phyloP scores from a whole-genome alignment of 1,139 yeast genomes.

The Suhomyces yuchorum region DNA sequence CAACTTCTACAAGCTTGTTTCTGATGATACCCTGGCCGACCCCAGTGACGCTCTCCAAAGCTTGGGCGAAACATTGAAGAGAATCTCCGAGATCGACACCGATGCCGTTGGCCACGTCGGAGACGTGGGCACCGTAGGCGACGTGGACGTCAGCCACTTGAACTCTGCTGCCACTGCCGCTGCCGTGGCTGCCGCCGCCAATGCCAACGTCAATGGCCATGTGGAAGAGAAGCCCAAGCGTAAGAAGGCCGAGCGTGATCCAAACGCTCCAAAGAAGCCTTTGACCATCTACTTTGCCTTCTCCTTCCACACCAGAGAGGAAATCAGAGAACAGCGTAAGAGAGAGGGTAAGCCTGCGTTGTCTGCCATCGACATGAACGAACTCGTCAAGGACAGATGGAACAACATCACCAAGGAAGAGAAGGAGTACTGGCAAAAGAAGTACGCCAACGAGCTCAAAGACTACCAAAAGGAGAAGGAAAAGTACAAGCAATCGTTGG shows the following conservation, averaged over 20 bases:
- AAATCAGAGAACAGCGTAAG: conserved; percentile 65
- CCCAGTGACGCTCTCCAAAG: conserved; percentile 32
- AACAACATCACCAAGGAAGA: conserved; percentile 64
- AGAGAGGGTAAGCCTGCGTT: conserved; percentile 61
- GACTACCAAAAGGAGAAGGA: conserved; percentile 66
- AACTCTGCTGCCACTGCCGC: conserved; percentile 18
- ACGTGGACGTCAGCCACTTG: conserved; percentile 19
- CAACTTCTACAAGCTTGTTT: conserved; percentile 64
- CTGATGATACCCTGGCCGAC: conserved; percentile 32
- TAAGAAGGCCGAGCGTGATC: conserved; percentile 54
- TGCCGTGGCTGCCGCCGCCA: conserved; percentile 16
- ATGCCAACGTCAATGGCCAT: conserved; percentile 15
- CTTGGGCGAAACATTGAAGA: conserved; percentile 27
- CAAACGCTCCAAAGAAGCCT: conserved; percentile 66
- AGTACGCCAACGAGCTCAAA: conserved; percentile 65
- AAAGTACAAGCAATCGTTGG: conserved; percentile 59
- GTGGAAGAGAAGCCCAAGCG: conserved; percentile 40
- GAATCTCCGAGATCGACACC: conserved; percentile 18
- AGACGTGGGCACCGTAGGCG: conserved; percentile 18
- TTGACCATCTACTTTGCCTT: conserved; percentile 82
- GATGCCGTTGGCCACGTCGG: conserved; percentile 20
- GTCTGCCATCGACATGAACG: conserved; percentile 75
- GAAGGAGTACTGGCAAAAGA: conserved; percentile 74
- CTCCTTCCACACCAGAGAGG: conserved; percentile 64
- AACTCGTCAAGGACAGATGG: conserved; percentile 80